A percentile compares a stretch with the other conserved stretches of the same genome.
Conservation (phyloP, 352 stramenopile genomes). For the Peronospora belbahrii region DNA sequence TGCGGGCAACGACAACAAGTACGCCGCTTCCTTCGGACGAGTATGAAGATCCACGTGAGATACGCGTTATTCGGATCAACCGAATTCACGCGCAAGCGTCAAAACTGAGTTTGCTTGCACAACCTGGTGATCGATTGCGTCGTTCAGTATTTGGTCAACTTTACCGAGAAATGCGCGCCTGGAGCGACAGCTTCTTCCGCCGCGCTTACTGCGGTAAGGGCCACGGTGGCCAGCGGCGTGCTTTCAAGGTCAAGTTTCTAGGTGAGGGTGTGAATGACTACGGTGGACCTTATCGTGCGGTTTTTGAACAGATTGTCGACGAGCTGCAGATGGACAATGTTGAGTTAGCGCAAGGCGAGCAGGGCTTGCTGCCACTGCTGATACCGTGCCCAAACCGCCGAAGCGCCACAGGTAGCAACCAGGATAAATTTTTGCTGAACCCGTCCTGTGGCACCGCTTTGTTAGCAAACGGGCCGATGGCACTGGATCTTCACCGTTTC, state of each 20-base stretch:
- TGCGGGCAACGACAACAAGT: constrained; percentile 92
- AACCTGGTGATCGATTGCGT: constrained; percentile 79
- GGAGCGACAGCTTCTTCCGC: constrained; percentile 91
- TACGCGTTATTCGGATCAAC: constrained; percentile 97
- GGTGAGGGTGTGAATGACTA: constrained; percentile 99
- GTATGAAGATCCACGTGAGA: constrained; percentile 97
- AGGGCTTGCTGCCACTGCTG: constrained; percentile 80
- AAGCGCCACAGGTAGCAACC: constrained; percentile 80
- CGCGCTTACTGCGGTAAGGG: constrained; percentile 95
- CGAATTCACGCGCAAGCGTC: constrained; percentile 89
- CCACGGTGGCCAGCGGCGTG: constrained; percentile 94
- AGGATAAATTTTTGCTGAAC: constrained; percentile 90
- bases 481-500: constrained; percentile 91
- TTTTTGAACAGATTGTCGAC: constrained; percentile 95
- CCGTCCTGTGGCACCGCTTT: constrained; percentile 74
- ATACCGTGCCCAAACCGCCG: constrained; percentile 86
- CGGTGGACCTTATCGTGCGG: constrained; percentile 94
- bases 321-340: constrained; percentile 91
- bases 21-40: constrained; percentile 97
- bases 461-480: constrained; percentile 80
- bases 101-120: constrained; percentile 82
- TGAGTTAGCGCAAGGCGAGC: constrained; percentile 76
- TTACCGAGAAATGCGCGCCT: constrained; percentile 92
- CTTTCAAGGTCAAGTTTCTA: constrained; percentile 99
- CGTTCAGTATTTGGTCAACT: constrained; percentile 97